phyloP scores from a whole-genome alignment of 495 filamentous ascomycete genomes.

The Penicillium psychrofluorescens region DNA sequence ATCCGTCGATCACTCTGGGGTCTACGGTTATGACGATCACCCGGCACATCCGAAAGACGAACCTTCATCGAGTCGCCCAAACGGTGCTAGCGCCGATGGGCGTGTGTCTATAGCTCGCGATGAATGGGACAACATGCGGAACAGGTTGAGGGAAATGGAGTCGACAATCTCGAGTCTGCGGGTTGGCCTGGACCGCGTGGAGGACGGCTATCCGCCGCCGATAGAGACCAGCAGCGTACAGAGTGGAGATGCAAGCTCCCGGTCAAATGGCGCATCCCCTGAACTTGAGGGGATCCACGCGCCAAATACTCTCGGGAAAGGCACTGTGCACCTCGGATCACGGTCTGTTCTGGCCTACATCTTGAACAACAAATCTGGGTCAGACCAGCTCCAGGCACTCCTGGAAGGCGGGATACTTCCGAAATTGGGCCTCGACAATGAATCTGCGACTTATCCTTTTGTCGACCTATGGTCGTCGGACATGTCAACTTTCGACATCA shows the following conservation, averaged over 20 bases:
- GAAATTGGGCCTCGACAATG: conserved; percentile 75
- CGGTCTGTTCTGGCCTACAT: conserved; percentile 53
- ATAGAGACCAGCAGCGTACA: conserved; percentile 49
- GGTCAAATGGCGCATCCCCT: conserved; percentile 31
- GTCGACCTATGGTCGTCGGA: conserved; percentile 54
- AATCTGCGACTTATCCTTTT: conserved; percentile 74
- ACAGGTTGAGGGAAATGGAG: conserved; percentile 35
- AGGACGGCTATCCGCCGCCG: conserved; percentile 20
- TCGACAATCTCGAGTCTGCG: conserved; percentile 34
- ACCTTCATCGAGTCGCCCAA: conserved; percentile 14
- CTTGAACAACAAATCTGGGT: conserved; percentile 54
- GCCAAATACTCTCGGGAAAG: conserved; percentile 45
- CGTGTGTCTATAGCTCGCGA: conserved; percentile 38
- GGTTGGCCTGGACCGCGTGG: conserved; percentile 31
- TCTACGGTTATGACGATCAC: conserved; percentile 15
- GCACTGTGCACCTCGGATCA: conserved; percentile 51
- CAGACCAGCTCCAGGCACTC: conserved; percentile 58
- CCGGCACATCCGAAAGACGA: conserved; percentile 21
- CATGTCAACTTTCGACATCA: conserved; percentile 64
- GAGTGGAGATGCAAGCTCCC: conserved; percentile 44
- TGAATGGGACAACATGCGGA: conserved; percentile 41
- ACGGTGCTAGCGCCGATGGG: conserved; percentile 11
- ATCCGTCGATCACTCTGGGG: conserved; percentile 8
- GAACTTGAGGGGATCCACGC: conserved; percentile 50
- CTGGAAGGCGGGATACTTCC: conserved; percentile 73